Base-by-base conservation (phyloP, 352 stramenopile genomes). In the Pythium dissimile region DNA sequence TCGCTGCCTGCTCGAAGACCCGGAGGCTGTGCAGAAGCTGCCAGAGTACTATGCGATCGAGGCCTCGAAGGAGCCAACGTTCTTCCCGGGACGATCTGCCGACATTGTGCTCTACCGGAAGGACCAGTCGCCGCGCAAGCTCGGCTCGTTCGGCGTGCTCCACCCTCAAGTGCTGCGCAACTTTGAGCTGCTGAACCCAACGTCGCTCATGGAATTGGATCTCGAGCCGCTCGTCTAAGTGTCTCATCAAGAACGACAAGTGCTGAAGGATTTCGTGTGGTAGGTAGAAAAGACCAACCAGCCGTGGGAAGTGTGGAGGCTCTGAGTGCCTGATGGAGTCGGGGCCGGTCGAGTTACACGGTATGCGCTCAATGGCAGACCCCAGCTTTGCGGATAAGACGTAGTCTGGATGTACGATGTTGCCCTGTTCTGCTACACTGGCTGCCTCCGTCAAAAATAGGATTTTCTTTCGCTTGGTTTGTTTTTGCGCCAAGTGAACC, bases 171-270 rank as follows among this genome's bases (percentile, higher is more conserved):
- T 99, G 32, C 80, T 99, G 41, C 82, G 89, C 47, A 98, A 97
- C 81, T 99, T 99, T 73, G 97, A 99, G 63, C 82, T 99, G 63
- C 67, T 92, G 20, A 98, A 99, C 67, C 97, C 98, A 26, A 95
- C 85, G 31, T 98, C 94, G 24, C 82, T 96, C 57, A 66, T 99
- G 45, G 97, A 99, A 75, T 94, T 99, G 73, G 92, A 99, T 74
- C 80, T 99, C 59, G 96, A 99, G 77, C 82, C 86, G 52, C 80
- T 99, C 49, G 82, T 99, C 35, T 98, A 96, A 83, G 47, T 28
- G 31, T 59, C 30, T 26, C 20, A 15, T 15, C 2, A 18, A 57
- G n/a, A 20, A 10, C 30, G 28, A 16, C 46, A 21, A 43, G 23
- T 26, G 28, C 2, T 11, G 12, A 16, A 23, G 15, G 20, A 34